Percentiles rank a stretch among this genome's conserved stretches.
Evolutionary conservation across 1,284 basidiomycete species (phyloP).

Genomic region (Rhizoctonia solani): DNA sequence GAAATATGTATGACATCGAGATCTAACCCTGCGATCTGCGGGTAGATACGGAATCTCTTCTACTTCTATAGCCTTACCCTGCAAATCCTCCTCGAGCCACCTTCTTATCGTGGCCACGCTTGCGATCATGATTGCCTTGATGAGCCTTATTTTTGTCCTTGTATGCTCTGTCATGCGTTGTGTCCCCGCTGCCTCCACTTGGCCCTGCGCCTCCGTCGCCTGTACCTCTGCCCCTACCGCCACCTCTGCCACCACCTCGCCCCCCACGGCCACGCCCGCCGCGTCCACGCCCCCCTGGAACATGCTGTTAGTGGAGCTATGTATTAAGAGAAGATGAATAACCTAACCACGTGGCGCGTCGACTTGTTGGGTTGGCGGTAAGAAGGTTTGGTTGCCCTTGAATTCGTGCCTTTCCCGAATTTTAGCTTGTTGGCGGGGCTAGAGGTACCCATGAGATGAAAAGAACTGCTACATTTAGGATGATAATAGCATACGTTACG

Average conservation of each 20-base stretch:
- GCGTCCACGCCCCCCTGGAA: conserved; percentile 32
- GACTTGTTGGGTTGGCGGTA: conserved; percentile 10
- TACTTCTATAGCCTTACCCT: neutral
- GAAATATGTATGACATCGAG: neutral
- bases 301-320: conserved; percentile 34
- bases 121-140: conserved; percentile 33
- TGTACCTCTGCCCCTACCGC: conserved; percentile 47
- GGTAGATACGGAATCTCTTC: neutral
- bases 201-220: conserved; percentile 44
- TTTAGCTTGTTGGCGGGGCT: conserved; percentile 72
- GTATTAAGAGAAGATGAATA: conserved; percentile 36
- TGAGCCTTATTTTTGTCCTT: conserved; percentile 44
- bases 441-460: conserved; percentile 15
- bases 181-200: conserved; percentile 48
- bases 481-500: conserved; percentile 58
- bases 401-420: conserved; percentile 75
- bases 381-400: conserved; percentile 57
- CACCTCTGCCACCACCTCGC: conserved; percentile 44
- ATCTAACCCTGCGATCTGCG: neutral
- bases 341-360: conserved; percentile 21
- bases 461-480: neutral
- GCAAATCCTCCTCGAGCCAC: conserved; percentile 58
- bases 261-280: conserved; percentile 48
- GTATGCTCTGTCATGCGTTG: conserved; percentile 52
- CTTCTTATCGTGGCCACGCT: conserved; percentile 58